Evolutionary conservation across 208 protist species (phyloP).

Genomic region (Acanthamoeba sp.): DNA sequence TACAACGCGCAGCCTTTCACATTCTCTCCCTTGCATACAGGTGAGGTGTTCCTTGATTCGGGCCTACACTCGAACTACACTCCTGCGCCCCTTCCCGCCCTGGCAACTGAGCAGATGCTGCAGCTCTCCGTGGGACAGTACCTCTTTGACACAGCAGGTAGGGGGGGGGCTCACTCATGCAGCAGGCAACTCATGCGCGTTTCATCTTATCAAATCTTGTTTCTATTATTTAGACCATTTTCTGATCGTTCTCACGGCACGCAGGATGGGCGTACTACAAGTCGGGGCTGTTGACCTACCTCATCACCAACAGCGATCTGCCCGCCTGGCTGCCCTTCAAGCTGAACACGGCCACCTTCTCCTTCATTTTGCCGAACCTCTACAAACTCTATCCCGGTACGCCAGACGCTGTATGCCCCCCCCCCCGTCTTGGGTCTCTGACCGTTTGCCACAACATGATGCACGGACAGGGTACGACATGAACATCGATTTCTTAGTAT

Average conservation of each 20-base stretch:
- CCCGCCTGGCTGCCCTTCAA: constrained; percentile 33
- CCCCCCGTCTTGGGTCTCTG: no score
- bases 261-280: constrained; percentile 22
- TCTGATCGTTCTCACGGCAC: no score
- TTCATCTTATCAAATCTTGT: no score
- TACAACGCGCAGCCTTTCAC: background rate
- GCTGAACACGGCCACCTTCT: constrained; percentile 35
- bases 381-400: constrained; percentile 23
- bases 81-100: background rate
- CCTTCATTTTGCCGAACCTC: constrained; percentile 1
- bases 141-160: constrained; percentile 34
- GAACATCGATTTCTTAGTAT: background rate
- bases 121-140: background rate
- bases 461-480: background rate
- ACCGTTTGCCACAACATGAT: no score
- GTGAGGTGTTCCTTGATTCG: constrained; percentile 11
- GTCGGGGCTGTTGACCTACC: constrained; percentile 23
- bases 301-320: constrained; percentile 25
- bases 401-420: no score
- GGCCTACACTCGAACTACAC: constrained; percentile 34
- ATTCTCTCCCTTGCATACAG: background rate
- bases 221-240: no score
- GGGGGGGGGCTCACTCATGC: no score
- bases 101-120: constrained; percentile 7
- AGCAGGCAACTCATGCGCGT: no score